Evolutionary conservation across 306 rosid species (phyloP).

Genomic region (Cajanus cajan): DNA sequence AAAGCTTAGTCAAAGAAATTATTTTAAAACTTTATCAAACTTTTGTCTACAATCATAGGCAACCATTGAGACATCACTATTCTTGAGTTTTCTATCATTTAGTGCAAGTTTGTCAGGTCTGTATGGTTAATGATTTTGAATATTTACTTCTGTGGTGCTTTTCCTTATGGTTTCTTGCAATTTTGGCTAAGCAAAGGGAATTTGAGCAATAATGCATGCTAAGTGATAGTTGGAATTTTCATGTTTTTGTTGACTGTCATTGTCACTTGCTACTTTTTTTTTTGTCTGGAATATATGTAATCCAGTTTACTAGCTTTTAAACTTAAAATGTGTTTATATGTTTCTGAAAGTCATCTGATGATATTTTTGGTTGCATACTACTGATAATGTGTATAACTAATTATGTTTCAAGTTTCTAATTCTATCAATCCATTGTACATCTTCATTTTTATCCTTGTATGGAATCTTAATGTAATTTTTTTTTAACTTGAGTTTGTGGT

Average conservation of each 20-base stretch:
- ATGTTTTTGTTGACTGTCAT: too few species aligned
- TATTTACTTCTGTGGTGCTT: neutral
- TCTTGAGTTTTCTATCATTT: neutral
- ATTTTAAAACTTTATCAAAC: conserved; percentile 16
- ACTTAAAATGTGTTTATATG: neutral
- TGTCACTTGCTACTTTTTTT: too few species aligned
- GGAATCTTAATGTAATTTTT: neutral
- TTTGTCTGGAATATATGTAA: too few species aligned
- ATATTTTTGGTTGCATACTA: neutral
- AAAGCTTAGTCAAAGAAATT: conserved; percentile 6
- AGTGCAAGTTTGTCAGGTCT: neutral
- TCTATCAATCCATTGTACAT: neutral
- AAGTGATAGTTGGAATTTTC: too few species aligned
- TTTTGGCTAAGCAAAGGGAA: too few species aligned
- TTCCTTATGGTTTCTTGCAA: neutral
- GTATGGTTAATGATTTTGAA: neutral
- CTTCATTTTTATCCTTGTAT: neutral
- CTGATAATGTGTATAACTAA: neutral
- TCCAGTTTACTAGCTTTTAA: conserved; percentile 14
- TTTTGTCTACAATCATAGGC: neutral
- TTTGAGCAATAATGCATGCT: too few species aligned
- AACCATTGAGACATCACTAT: neutral
- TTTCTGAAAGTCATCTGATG: neutral
- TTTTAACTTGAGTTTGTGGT: conserved; percentile 14
- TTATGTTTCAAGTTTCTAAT: neutral